phyloP scores from a whole-genome alignment of 2,329 filamentous ascomycete genomes.

The Rhynchosporium agropyri region DNA sequence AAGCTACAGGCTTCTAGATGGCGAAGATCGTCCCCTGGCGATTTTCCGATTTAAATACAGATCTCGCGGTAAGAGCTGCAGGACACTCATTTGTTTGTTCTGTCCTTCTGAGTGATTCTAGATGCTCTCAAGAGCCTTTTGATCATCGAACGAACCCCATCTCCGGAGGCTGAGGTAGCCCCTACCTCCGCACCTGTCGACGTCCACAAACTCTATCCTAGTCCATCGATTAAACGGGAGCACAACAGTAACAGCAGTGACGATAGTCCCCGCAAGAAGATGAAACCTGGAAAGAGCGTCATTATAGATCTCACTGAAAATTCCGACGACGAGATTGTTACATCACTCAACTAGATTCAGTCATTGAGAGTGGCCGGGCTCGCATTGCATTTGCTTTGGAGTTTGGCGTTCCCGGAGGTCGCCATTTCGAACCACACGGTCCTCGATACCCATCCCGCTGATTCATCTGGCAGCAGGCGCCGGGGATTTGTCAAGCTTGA shows the following conservation, averaged over 20 bases:
- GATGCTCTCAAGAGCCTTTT: conserved; percentile 16
- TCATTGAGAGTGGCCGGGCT: too few relatives aligned
- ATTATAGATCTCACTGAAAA: neutral
- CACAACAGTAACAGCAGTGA: neutral
- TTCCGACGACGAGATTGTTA: neutral
- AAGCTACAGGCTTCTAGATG: conserved; percentile 21
- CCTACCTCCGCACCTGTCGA: neutral
- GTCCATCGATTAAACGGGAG: neutral
- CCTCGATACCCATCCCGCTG: too few relatives aligned
- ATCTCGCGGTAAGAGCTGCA: conserved; percentile 26
- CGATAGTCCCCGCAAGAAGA: neutral
- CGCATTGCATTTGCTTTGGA: too few relatives aligned
- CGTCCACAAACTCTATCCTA: too few relatives aligned
- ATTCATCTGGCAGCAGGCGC: too few relatives aligned
- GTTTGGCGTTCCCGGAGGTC: too few relatives aligned
- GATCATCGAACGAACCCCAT: conserved; percentile 18
- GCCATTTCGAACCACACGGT: too few relatives aligned
- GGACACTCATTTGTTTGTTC: neutral
- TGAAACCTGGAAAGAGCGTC: neutral
- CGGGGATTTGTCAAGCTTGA: too few relatives aligned
- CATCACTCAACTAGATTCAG: neutral
- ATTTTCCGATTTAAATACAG: conserved; percentile 37
- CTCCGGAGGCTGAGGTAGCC: neutral
- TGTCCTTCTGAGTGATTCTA: neutral
- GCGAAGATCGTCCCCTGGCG: conserved; percentile 25